Evolutionary conservation across 495 filamentous ascomycete genomes (phyloP).

Genomic region (Trichocladium antarcticum): DNA sequence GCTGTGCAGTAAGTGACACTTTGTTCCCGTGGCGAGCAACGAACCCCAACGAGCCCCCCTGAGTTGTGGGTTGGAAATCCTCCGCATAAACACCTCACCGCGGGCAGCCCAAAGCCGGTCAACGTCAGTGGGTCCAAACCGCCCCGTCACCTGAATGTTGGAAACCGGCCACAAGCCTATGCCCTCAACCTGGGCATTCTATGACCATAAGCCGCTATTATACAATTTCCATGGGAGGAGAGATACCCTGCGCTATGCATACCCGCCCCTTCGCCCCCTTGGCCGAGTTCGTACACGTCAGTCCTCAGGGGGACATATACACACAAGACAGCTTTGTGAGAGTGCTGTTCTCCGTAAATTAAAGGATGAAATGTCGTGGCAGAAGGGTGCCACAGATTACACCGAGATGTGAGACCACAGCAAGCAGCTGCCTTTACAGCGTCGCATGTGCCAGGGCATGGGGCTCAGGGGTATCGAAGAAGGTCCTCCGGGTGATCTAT

Average conservation of each 20-base stretch:
- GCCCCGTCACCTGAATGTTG: conserved; percentile 1
- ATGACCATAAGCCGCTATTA: conserved; percentile 25
- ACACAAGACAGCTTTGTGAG: conserved; percentile 11
- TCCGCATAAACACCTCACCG: neutral
- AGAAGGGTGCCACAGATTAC: neutral
- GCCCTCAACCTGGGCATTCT: conserved; percentile 18
- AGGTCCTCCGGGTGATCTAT: conserved; percentile 24
- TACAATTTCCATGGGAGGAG: conserved; percentile 28
- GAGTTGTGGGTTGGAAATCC: neutral
- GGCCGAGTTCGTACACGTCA: conserved; percentile 20
- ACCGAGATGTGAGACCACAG: neutral
- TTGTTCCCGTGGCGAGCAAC: too few species aligned
- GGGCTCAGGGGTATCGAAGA: conserved; percentile 19
- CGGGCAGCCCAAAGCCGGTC: neutral
- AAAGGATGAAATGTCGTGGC: conserved; percentile 9
- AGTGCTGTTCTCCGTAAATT: conserved; percentile 17
- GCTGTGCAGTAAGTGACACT: neutral
- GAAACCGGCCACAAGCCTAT: conserved; percentile 9
- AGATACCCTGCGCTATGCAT: conserved; percentile 30
- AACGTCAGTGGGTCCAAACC: neutral
- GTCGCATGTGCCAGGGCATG: conserved; percentile 3
- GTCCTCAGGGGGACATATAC: conserved; percentile 7
- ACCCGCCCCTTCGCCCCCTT: conserved; percentile 10
- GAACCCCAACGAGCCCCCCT: neutral
- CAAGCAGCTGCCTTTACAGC: conserved; percentile 3